phyloP scores from a whole-genome alignment of 75 land plant genomes.

The Chamaecyparis obtusa region DNA sequence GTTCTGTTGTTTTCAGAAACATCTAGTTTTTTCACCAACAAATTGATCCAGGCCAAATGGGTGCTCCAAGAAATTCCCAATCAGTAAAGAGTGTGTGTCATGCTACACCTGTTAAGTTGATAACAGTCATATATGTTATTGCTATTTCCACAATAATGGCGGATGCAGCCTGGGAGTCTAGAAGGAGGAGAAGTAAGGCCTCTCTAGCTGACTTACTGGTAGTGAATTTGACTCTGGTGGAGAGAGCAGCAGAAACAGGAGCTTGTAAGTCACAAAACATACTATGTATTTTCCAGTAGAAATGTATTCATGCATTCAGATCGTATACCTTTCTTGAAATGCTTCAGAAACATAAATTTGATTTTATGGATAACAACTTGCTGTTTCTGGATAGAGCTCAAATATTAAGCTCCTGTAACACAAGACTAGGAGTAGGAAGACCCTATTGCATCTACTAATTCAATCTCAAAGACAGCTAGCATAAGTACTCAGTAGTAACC shows the following conservation, averaged over 20 bases:
- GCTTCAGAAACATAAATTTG: background rate
- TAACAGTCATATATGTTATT: background rate
- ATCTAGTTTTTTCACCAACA: background rate
- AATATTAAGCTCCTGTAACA: background rate
- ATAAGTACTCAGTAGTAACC: background rate
- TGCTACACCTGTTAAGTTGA: background rate
- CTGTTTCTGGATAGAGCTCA: background rate
- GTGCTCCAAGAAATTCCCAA: background rate
- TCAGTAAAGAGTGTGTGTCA: background rate
- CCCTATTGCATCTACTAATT: background rate
- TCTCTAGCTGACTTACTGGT: background rate
- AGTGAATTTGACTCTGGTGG: constrained; percentile 4
- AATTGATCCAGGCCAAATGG: background rate
- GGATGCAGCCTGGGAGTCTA: background rate
- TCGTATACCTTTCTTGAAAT: background rate
- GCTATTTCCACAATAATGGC: background rate
- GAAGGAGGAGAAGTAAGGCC: background rate
- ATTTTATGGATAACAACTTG: background rate
- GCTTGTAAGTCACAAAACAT: constrained; percentile 1
- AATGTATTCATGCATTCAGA: background rate
- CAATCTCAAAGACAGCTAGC: background rate
- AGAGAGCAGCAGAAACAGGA: constrained; percentile 8
- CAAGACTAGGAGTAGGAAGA: background rate
- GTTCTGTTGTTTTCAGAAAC: background rate
- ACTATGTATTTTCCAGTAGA: background rate